Evolutionary conservation across 495 filamentous ascomycete genomes (phyloP).

Genomic region (Penicillium bialowiezense): DNA sequence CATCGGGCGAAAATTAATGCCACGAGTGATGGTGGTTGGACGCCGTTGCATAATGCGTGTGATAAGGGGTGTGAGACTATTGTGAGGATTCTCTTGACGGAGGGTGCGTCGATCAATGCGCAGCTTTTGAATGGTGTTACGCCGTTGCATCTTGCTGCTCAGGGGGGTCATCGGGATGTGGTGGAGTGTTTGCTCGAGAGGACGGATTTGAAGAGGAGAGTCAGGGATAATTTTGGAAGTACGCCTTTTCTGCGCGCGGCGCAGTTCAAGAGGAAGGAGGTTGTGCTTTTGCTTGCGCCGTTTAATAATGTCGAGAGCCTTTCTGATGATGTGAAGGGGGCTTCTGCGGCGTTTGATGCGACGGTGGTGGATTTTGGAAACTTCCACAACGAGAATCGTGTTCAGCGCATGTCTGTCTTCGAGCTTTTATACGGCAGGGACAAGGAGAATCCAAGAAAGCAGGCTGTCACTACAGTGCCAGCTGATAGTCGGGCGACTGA

Average conservation of each 20-base stretch:
- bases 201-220: constrained; percentile 42
- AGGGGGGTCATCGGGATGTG: constrained; percentile 56
- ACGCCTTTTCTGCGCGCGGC: constrained; percentile 60
- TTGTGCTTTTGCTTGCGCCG: constrained; percentile 55
- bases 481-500: constrained; percentile 52
- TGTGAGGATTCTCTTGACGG: constrained; percentile 46
- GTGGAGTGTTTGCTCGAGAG: constrained; percentile 52
- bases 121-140: constrained; percentile 57
- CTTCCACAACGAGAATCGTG: constrained; percentile 60
- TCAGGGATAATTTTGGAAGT: constrained; percentile 60
- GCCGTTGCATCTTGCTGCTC: constrained; percentile 61
- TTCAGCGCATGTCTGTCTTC: constrained; percentile 52
- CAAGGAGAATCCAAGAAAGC: constrained; percentile 45
- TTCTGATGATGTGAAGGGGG: constrained; percentile 52
- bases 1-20: constrained; percentile 53
- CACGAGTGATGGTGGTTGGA: constrained; percentile 61
- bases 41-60: constrained; percentile 62
- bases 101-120: constrained; percentile 54
- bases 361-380: constrained; percentile 69
- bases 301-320: constrained; percentile 51
- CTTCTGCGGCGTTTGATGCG: constrained; percentile 61
- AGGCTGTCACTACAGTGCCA: constrained; percentile 52
- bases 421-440: constrained; percentile 64
- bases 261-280: constrained; percentile 55
- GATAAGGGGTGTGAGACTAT: constrained; percentile 52